Percentiles rank a stretch among this genome's conserved stretches.
These are phyloP conservation scores for Acephala macrosclerotiorum DNA, from an alignment of 2,329 filamentous ascomycete genomes.

Conservation along the genomic window DNA sequence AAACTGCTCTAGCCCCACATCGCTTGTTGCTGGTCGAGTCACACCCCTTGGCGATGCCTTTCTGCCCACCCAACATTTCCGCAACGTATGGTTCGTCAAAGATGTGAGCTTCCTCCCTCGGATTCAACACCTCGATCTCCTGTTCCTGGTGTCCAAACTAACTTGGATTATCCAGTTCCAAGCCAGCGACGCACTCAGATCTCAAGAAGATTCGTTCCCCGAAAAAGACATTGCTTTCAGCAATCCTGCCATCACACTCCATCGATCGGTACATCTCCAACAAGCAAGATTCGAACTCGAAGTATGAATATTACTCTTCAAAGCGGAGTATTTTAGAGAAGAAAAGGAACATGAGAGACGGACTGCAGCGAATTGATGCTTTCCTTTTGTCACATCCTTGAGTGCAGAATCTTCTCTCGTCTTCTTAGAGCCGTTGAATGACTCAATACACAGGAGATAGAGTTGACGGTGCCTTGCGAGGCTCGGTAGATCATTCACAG, in stretches of 20 bases:
- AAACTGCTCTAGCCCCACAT: background rate
- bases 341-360: background rate
- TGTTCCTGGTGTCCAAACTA: background rate
- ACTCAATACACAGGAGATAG: background rate
- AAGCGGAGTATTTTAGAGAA: background rate
- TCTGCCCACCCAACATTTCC: background rate
- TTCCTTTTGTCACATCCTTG: background rate
- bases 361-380: background rate
- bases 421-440: background rate
- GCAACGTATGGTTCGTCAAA: background rate
- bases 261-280: background rate
- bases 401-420: background rate
- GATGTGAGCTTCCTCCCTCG: background rate
- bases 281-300: background rate
- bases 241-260: background rate
- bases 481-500: background rate
- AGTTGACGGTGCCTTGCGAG: background rate
- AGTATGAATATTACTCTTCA: slow-evolving; percentile 2
- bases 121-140: background rate
- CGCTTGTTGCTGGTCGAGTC: background rate
- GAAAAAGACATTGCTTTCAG: background rate
- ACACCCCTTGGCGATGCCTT: background rate
- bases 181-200: background rate
- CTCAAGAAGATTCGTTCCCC: background rate
- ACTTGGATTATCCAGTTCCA: background rate